These are phyloP conservation scores for Heliamphora pulchella DNA, from an alignment of 179 eudicot genomes.

Conservation along the genomic window DNA sequence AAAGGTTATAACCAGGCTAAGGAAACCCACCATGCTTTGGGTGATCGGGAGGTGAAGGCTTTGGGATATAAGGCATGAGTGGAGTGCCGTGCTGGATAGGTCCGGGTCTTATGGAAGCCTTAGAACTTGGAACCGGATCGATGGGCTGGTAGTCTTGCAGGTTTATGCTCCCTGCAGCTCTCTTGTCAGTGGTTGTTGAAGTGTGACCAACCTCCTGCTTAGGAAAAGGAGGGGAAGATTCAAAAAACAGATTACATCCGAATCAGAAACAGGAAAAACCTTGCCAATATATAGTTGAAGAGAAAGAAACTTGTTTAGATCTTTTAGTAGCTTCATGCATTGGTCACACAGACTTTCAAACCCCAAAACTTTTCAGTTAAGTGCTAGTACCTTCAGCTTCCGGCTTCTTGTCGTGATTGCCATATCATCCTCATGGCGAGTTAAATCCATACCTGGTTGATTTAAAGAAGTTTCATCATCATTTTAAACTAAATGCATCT, in stretches of 20 bases:
- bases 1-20: not conserved
- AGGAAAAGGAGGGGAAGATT: not conserved
- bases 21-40: constrained; percentile 25
- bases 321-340: not conserved
- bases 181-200: constrained; percentile 12
- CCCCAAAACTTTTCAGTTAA: not conserved
- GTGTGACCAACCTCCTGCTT: constrained; percentile 24
- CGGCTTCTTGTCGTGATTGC: constrained; percentile 18
- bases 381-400: constrained; percentile 25
- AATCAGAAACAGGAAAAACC: not conserved
- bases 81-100: constrained; percentile 76
- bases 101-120: constrained; percentile 46
- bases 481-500: not conserved
- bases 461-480: not conserved
- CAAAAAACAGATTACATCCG: not conserved
- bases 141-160: constrained; percentile 62
- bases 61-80: constrained; percentile 62
- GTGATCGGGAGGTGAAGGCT: constrained; percentile 40
- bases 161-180: constrained; percentile 18
- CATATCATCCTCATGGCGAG: constrained; percentile 4
- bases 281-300: no score
- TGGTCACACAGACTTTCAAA: not conserved
- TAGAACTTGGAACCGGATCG: constrained; percentile 67
- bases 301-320: no score
- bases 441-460: constrained; percentile 13